Conservation (phyloP, 1,284 basidiomycete species). For the Pisolithus thermaeus region DNA sequence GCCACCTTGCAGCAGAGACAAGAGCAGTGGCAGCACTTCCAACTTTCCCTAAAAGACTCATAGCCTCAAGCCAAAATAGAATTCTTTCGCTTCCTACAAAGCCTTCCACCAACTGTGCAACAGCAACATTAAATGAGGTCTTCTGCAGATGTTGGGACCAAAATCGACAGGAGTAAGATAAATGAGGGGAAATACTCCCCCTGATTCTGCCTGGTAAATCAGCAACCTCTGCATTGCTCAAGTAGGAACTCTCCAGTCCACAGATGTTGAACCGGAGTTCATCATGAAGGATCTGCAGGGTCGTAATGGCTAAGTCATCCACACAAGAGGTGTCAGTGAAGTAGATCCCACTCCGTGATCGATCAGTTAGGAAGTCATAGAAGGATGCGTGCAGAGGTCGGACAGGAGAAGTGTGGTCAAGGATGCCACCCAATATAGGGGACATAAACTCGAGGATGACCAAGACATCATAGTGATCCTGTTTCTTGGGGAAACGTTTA, state of each 20-base stretch:
- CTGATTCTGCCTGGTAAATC: conserved; percentile 9
- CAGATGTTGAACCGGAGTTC: conserved; percentile 28
- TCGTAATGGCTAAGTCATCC: too few relatives aligned
- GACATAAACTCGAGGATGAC: too few relatives aligned
- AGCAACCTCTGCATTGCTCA: conserved; percentile 14
- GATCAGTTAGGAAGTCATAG: too few relatives aligned
- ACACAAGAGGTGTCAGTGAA: too few relatives aligned
- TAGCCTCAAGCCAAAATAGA: conserved; percentile 22
- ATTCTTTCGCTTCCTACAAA: conserved; percentile 15
- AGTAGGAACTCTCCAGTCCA: conserved; percentile 16
- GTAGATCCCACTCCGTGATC: too few relatives aligned
- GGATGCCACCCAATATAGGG: too few relatives aligned
- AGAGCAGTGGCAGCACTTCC: background rate
- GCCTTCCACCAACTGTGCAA: background rate
- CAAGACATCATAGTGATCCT: too few relatives aligned
- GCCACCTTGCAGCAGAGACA: background rate
- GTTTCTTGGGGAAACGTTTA: too few relatives aligned
- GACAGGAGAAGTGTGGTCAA: too few relatives aligned
- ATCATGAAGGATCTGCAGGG: background rate
- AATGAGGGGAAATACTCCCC: conserved; percentile 11
- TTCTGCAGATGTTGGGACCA: conserved; percentile 21
- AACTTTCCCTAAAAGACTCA: background rate
- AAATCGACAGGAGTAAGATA: conserved; percentile 22
- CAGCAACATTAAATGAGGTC: background rate
- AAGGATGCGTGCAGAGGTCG: too few relatives aligned